Percentiles rank a stretch among this genome's conserved stretches.
These are phyloP conservation scores for Monosporascus sp. DNA, from an alignment of 2,329 filamentous ascomycete species.

Conservation along the genomic window DNA sequence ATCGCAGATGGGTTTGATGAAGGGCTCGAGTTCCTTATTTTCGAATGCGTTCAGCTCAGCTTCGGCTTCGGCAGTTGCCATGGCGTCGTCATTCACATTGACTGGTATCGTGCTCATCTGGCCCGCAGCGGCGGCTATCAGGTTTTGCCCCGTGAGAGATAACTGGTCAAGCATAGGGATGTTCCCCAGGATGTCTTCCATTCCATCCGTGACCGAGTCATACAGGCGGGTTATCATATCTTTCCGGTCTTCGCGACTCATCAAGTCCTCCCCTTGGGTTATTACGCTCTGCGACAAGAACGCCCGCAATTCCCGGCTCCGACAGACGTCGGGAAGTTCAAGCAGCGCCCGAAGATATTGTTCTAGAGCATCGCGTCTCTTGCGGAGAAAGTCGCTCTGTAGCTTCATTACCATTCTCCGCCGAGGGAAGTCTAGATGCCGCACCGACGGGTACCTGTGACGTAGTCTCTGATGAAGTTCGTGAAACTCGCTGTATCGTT, in stretches of 20 bases:
- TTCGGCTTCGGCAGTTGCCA: conserved; percentile 70
- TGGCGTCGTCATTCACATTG: conserved; percentile 43
- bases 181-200: conserved; percentile 96
- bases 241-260: conserved; percentile 60
- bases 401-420: conserved; percentile 93
- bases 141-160: conserved; percentile 84
- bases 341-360: conserved; percentile 79
- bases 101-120: conserved; percentile 54
- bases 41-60: conserved; percentile 93
- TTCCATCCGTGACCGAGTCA: conserved; percentile 93
- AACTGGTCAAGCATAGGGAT: conserved; percentile 93
- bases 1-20: conserved; percentile 97
- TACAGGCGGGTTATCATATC: conserved; percentile 94
- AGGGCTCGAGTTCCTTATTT: conserved; percentile 81
- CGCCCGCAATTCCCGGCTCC: conserved; percentile 82
- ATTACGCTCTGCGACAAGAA: conserved; percentile 89
- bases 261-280: conserved; percentile 51
- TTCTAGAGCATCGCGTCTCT: conserved; percentile 77
- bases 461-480: conserved; percentile 88
- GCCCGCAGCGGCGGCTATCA: conserved; percentile 70
- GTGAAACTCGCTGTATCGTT: conserved; percentile 94
- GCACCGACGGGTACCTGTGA: conserved; percentile 77
- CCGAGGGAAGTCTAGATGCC: conserved; percentile 85
- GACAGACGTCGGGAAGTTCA: conserved; percentile 85
- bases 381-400: conserved; percentile 91